Evolutionary conservation across 2,329 filamentous ascomycete genomes (phyloP).

Genomic region (Neophaeococcomyces mojaviensis): DNA sequence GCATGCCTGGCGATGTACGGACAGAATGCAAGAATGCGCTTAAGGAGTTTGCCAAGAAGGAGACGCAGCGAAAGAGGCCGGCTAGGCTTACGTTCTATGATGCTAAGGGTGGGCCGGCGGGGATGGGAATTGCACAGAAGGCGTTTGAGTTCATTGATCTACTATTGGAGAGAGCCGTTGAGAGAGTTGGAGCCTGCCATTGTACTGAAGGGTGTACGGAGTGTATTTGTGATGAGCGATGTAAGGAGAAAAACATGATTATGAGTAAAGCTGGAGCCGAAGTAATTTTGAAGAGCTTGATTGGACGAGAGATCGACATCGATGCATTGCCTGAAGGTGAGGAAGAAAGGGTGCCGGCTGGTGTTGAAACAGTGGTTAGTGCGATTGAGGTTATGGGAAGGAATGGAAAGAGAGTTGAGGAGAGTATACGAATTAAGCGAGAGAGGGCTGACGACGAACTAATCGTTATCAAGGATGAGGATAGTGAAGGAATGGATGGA

Average conservation of each 20-base stretch:
- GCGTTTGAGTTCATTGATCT: constrained; percentile 88
- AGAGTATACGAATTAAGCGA: constrained; percentile 18
- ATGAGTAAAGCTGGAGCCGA: constrained; percentile 86
- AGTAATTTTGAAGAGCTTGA: constrained; percentile 68
- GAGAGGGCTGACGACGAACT: constrained; percentile 21
- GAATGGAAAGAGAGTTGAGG: constrained; percentile 24
- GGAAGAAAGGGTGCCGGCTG: constrained; percentile 55
- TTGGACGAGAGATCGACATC: constrained; percentile 72
- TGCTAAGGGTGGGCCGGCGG: constrained; percentile 76
- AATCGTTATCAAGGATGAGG: constrained; percentile 24
- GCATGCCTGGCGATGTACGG: constrained; percentile 80
- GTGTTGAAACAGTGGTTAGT: constrained; percentile 73
- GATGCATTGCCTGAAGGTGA: constrained; percentile 83
- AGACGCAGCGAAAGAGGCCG: constrained; percentile 62
- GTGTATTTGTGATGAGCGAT: constrained; percentile 78
- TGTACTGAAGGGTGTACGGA: constrained; percentile 80
- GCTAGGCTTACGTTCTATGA: constrained; percentile 92
- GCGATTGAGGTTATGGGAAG: constrained; percentile 56
- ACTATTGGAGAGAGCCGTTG: constrained; percentile 66
- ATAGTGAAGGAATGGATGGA: not conserved
- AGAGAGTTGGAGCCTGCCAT: constrained; percentile 65
- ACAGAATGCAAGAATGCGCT: constrained; percentile 87
- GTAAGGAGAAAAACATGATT: constrained; percentile 79
- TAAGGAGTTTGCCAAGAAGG: constrained; percentile 71
- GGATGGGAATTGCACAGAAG: constrained; percentile 81